Conservation (phyloP, 1,284 basidiomycete genomes). For the Trametes hirsuta region DNA sequence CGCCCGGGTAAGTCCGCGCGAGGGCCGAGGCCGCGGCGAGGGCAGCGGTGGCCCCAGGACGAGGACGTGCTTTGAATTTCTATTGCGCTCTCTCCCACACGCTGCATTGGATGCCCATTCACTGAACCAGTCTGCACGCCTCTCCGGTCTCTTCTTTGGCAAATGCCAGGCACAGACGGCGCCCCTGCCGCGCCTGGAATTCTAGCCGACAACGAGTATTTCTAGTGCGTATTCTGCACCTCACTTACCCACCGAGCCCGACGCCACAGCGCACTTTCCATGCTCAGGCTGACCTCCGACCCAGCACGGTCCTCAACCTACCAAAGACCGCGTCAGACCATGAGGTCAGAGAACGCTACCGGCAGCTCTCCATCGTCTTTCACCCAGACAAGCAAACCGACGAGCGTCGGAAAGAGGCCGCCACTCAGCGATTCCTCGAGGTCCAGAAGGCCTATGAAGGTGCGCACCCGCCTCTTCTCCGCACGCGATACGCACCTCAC, state of each 20-base stretch:
- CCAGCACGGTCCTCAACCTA: constrained; percentile 70
- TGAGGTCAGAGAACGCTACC: constrained; percentile 76
- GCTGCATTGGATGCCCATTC: constrained; percentile 11
- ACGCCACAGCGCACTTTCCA: constrained; percentile 8
- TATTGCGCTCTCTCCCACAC: constrained; percentile 6
- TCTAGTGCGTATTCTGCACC: constrained; percentile 23
- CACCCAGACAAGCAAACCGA: constrained; percentile 86
- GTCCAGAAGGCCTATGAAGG: constrained; percentile 82
- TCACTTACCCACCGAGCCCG: neutral
- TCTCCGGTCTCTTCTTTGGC: constrained; percentile 1
- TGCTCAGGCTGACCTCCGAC: constrained; percentile 4
- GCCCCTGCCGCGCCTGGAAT: neutral
- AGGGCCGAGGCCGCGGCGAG: constrained; percentile 7
- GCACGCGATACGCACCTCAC: neutral
- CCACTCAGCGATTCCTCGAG: constrained; percentile 69
- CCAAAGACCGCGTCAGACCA: constrained; percentile 61
- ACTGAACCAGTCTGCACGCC: constrained; percentile 7
- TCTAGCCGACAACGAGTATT: constrained; percentile 23
- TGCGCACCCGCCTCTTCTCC: constrained; percentile 34
- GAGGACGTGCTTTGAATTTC: neutral
- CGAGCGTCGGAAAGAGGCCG: constrained; percentile 56
- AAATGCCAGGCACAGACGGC: constrained; percentile 19
- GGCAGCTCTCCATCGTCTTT: constrained; percentile 73
- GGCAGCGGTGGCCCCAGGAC: neutral
- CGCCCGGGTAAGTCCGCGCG: neutral